Evolutionary conservation across 768 basidiomycete species (phyloP), one percentile per base, ranked within the genome.

Genomic region (Lentinula edodes): DNA sequence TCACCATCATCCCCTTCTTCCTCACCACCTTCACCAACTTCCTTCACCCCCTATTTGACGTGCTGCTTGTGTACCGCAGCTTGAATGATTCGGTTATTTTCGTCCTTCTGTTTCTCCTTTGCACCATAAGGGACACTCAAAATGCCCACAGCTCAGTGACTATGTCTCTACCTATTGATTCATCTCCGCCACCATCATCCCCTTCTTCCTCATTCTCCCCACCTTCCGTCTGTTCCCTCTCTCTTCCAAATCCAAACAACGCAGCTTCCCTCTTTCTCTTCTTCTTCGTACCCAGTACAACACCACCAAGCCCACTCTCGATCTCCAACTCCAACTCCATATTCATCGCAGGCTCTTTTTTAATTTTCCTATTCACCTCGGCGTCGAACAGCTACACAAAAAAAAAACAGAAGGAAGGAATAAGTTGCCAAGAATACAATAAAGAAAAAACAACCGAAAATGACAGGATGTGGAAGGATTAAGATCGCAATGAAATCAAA

Each of bases 291-390:
- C 28, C 28, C 28, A 28, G 2, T 4, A 3, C 28, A 28, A 4
- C 2, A 28, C 28, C 28, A 28, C 28, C 28, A 28, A 28, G 38
- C 38, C 13, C 13, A 3, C 13, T 39, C 38, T 12, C n/a, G 6
- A 46, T 7, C 45, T 10, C 23, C 53, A 54, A 55, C 32, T 64
- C 74, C 61, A 78, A 66, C 23, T 79, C 81, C 64, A 80, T 75
- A 41, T 75, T 80, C 48, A 85, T 67, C n/a, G 83, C 77, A 6
- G 82, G 95, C 51, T 94, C 90, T 68, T 86, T 87, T 70, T 88
- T 92, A 50, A 96, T 87, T 65, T 85, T 89, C 55, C 92, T 79
- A 64, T 84, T 86, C 35, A 80, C 76, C 68, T 97, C 95, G 0
- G 90, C 90, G 39, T 95, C 91, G 66, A 95, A 89, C 35, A 98